Conservation (phyloP, 176 grass and related monocot species). For the Areca catechu region DNA sequence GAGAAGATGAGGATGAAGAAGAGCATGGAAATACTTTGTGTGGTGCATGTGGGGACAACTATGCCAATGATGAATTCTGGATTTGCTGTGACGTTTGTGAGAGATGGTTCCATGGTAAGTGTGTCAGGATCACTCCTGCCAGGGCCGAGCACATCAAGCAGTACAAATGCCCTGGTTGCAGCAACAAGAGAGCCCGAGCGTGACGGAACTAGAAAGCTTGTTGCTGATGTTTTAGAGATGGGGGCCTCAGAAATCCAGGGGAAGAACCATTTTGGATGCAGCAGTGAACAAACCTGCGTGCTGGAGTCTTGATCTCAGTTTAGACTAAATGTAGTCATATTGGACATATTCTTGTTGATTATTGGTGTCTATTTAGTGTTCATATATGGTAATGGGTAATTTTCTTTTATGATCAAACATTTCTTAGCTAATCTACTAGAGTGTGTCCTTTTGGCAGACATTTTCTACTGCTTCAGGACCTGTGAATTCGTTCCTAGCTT, state of each 20-base stretch:
- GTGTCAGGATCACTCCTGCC: slow-evolving; percentile 35
- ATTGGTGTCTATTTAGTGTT: slow-evolving; percentile 5
- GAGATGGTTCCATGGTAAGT: slow-evolving; percentile 40
- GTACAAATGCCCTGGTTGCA: slow-evolving; percentile 36
- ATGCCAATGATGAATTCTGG: slow-evolving; percentile 31
- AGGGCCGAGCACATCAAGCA: slow-evolving; percentile 33
- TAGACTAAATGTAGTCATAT: slow-evolving; percentile 11
- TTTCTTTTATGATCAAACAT: not conserved
- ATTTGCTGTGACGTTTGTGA: slow-evolving; percentile 36
- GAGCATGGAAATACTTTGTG: slow-evolving; percentile 23
- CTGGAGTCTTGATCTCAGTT: not conserved
- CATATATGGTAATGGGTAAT: not conserved
- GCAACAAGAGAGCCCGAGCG: slow-evolving; percentile 34
- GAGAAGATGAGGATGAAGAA: slow-evolving; percentile 27
- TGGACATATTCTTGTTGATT: slow-evolving; percentile 5
- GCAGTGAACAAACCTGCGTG: not conserved
- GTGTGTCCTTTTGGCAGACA: not conserved
- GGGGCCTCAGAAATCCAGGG: not conserved
- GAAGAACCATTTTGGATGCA: slow-evolving; percentile 3
- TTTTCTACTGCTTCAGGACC: no score
- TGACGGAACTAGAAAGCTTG: slow-evolving; percentile 6
- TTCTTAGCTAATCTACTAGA: not conserved
- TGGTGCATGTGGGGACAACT: slow-evolving; percentile 25
- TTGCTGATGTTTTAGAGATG: not conserved
- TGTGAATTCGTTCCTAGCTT: not conserved